phyloP scores from a whole-genome alignment of 2,329 filamentous ascomycete genomes.

The Bipolaris bicolor region DNA sequence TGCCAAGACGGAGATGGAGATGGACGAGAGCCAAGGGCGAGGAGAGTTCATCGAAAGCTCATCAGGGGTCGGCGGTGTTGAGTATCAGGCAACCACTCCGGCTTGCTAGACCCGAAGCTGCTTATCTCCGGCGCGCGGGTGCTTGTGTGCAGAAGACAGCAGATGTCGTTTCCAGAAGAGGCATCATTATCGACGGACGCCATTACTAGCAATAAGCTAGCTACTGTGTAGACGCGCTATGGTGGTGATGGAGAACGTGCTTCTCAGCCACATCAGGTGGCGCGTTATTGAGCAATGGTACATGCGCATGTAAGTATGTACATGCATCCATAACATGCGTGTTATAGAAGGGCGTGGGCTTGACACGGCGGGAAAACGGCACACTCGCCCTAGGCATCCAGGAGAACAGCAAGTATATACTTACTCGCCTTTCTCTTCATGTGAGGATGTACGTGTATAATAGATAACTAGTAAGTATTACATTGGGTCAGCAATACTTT shows the following conservation, averaged over 20 bases:
- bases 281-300: neutral
- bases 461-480: no score
- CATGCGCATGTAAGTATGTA: neutral
- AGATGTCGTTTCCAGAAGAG: neutral
- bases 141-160: neutral
- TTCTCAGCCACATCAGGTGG: neutral
- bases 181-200: neutral
- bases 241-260: neutral
- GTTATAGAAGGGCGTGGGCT: neutral
- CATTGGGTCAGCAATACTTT: neutral
- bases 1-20: conserved; percentile 4
- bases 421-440: no score
- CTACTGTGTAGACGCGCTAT: neutral
- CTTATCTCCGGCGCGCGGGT: conserved; percentile 2
- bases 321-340: neutral
- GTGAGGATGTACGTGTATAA: no score
- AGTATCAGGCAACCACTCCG: conserved; percentile 9
- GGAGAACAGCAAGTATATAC: no score
- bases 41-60: neutral
- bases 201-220: neutral
- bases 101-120: conserved; percentile 5
- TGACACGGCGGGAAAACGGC: no score
- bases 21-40: neutral
- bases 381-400: no score
- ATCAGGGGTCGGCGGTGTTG: neutral